Conservation (phyloP, 495 filamentous ascomycete species). For the Copromyces sp. region DNA sequence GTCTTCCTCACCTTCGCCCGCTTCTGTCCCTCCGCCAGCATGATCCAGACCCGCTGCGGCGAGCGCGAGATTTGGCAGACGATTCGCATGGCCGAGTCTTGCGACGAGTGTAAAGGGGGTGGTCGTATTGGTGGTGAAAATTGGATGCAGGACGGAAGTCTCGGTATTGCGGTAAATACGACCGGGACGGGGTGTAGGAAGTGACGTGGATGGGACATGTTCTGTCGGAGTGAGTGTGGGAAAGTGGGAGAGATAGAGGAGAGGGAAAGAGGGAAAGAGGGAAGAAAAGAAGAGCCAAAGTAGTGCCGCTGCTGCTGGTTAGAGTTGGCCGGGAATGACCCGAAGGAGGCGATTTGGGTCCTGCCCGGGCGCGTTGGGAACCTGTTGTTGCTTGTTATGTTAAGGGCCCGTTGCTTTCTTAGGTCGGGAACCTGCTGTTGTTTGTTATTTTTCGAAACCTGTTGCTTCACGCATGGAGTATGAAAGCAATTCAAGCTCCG, state of each 20-base stretch:
- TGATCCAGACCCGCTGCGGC: slow-evolving; percentile 22
- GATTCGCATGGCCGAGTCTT: slow-evolving; percentile 17
- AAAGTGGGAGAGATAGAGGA: background rate
- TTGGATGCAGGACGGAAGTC: background rate
- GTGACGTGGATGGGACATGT: background rate
- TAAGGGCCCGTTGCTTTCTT: too few relatives aligned
- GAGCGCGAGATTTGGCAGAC: slow-evolving; percentile 23
- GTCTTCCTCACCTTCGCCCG: slow-evolving; percentile 15
- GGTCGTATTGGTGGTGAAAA: slow-evolving; percentile 12
- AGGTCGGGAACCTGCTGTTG: background rate
- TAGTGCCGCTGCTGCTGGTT: background rate
- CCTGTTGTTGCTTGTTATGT: too few relatives aligned
- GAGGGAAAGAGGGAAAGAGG: background rate
- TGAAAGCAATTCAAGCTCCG: background rate
- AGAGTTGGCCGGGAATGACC: background rate
- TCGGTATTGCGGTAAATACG: background rate
- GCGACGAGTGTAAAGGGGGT: slow-evolving; percentile 19
- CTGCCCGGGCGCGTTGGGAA: background rate
- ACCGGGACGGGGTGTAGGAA: background rate
- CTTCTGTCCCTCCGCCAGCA: slow-evolving; percentile 17
- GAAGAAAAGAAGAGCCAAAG: too few relatives aligned
- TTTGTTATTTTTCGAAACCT: background rate
- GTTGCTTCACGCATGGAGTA: background rate
- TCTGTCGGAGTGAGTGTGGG: background rate
- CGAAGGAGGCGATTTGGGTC: background rate